Percentiles rank a stretch among this genome's conserved stretches.
Evolutionary conservation across 768 basidiomycete species (phyloP).

Genomic region (Boletus huronensis): DNA sequence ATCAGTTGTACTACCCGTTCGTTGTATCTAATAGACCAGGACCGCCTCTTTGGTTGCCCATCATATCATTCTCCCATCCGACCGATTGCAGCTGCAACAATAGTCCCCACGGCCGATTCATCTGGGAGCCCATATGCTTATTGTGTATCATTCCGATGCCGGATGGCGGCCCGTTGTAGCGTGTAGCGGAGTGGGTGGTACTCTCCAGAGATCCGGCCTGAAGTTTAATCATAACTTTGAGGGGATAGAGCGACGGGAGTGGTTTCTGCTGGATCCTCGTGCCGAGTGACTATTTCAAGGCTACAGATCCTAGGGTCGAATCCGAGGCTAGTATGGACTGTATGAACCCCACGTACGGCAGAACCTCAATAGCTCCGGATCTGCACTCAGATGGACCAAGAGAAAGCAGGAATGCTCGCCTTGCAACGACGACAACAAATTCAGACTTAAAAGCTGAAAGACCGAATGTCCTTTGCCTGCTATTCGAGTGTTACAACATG

Average conservation of each 20-base stretch:
- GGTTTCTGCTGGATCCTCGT: not conserved
- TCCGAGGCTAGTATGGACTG: not conserved
- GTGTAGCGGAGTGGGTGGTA: not conserved
- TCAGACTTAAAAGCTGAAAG: not conserved
- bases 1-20: constrained; percentile 11
- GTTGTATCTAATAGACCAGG: constrained; percentile 16
- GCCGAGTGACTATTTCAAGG: not conserved
- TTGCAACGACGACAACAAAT: no score
- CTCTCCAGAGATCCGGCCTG: not conserved
- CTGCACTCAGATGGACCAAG: not conserved
- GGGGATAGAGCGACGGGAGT: not conserved
- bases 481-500: not conserved
- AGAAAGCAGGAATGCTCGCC: not conserved
- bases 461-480: not conserved
- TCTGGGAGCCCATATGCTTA: not conserved
- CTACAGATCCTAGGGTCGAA: constrained; percentile 8
- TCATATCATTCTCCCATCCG: not conserved
- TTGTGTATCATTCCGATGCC: not conserved
- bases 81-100: not conserved
- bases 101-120: not conserved
- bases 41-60: not conserved
- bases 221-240: not conserved
- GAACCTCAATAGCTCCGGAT: constrained; percentile 4
- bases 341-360: constrained; percentile 8
- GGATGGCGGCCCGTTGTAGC: not conserved